Base-by-base conservation (phyloP, 2,329 filamentous ascomycete genomes). In the Phyllosticta citribraziliensis region DNA sequence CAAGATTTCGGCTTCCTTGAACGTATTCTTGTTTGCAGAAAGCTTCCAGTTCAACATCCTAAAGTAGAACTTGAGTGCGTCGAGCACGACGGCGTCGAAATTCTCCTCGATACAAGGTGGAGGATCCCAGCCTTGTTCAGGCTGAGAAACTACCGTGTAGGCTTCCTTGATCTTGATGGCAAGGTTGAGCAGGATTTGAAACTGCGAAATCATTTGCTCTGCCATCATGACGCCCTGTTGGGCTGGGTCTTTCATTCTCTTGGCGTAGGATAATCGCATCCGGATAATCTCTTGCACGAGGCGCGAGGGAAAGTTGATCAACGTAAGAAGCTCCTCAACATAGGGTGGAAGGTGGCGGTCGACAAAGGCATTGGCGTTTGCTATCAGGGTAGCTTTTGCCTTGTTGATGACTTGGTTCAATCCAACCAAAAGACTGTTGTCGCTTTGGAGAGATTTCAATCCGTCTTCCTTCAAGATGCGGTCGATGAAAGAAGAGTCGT, bases 41-140 rank as follows among this genome's bases (percentile, higher is more conserved):
- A 99, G 79, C 74, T 97, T 97, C 91, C 92, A 97, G 71, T 97
- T 97, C 53, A 99, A 80, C 83, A 99, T 92, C 73, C 93, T 94
- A 81, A 99, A 99, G 75, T 99, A 99, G 74, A 96, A 97, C 72
- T 93, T 95, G 67, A 99, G 79, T 0, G 93, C 92, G 69, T 97
- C 93, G 52, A 99, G 76, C 10, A 97, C 90, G 19, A 95, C 90
- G 35, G 87, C 83, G 71, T 97, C 94, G 69, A 97, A 99, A 52
- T 91, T 91, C 71, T 99, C 94, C 70, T 97, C 94, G 65, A 99
- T 95, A 74, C 92, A 97, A 9, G 92, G 91, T 2, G 94, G 94
- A 60, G 97, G 77, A 68, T 97, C 91, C 94, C 94, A 99, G 55
- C 94, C 93, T 20, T 88, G 85, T 73, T 97, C 89, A 0, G 91